phyloP scores from a whole-genome alignment of 2,329 filamentous ascomycete genomes.

The Aspergillus persii region DNA sequence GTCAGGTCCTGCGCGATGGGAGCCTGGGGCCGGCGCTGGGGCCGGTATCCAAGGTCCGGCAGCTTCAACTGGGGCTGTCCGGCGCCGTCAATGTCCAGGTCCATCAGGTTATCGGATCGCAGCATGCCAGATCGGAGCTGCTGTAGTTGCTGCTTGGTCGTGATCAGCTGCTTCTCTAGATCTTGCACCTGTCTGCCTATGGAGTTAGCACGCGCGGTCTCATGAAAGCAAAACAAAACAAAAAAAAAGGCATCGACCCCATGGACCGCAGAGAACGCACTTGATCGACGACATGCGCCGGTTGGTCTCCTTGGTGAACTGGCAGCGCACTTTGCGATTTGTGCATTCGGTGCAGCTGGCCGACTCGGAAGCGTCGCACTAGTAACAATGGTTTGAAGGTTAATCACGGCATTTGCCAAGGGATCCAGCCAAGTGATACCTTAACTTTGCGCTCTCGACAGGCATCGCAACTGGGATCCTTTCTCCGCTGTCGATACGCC shows the following conservation, averaged over 20 bases:
- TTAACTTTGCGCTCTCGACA: constrained; percentile 80
- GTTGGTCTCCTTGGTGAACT: constrained; percentile 99
- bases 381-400: constrained; percentile 3
- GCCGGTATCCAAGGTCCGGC: constrained; percentile 65
- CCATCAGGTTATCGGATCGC: constrained; percentile 47
- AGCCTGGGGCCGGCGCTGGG: constrained; percentile 61
- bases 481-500: constrained; percentile 89
- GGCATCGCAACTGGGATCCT: constrained; percentile 96
- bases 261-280: constrained; percentile 42
- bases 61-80: constrained; percentile 54
- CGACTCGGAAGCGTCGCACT: constrained; percentile 94
- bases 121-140: constrained; percentile 66
- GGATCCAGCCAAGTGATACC: constrained; percentile 34
- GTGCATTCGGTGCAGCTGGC: constrained; percentile 96
- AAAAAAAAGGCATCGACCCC: background rate
- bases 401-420: background rate
- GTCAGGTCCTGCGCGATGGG: constrained; percentile 67
- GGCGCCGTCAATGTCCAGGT: constrained; percentile 39
- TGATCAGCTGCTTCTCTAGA: constrained; percentile 83
- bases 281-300: constrained; percentile 98
- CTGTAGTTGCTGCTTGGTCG: constrained; percentile 75
- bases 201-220: constrained; percentile 17
- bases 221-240: background rate
- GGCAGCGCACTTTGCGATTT: constrained; percentile 93
- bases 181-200: constrained; percentile 77